These are phyloP conservation scores for Eucalyptus regnans DNA, from an alignment of 345 rosid species.

Conservation along the genomic window DNA sequence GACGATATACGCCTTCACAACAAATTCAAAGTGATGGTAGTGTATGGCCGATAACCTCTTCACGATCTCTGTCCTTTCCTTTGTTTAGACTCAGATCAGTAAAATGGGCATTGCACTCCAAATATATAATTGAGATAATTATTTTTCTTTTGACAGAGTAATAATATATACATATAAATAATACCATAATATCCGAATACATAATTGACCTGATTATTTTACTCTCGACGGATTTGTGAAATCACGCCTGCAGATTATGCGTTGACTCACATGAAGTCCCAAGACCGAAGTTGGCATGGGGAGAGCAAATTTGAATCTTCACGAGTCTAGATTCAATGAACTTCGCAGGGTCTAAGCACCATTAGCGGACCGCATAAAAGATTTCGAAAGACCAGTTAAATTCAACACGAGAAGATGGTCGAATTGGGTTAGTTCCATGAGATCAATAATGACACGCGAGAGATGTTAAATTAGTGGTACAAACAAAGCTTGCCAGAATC, in stretches of 20 bases:
- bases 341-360: constrained; percentile 14
- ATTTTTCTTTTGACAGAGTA: not conserved
- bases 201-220: not conserved
- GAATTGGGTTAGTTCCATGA: not conserved
- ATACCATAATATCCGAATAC: not conserved
- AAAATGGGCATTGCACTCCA: not conserved
- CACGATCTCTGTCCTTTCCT: constrained; percentile 22
- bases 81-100: not conserved
- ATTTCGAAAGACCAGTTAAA: not conserved
- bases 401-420: not conserved
- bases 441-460: not conserved
- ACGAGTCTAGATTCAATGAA: constrained; percentile 20
- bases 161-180: not conserved
- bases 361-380: not conserved
- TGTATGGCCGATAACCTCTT: constrained; percentile 28
- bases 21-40: constrained; percentile 31
- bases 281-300: constrained; percentile 3
- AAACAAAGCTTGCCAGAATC: not conserved
- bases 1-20: constrained; percentile 6
- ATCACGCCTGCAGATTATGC: not conserved
- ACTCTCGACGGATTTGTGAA: not conserved
- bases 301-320: constrained; percentile 19
- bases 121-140: not conserved
- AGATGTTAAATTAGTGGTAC: not conserved
- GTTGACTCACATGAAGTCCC: constrained; percentile 17